Evolutionary conservation across 2,329 filamentous ascomycete species (phyloP).

Genomic region (Trichoderma citrinoviride): DNA sequence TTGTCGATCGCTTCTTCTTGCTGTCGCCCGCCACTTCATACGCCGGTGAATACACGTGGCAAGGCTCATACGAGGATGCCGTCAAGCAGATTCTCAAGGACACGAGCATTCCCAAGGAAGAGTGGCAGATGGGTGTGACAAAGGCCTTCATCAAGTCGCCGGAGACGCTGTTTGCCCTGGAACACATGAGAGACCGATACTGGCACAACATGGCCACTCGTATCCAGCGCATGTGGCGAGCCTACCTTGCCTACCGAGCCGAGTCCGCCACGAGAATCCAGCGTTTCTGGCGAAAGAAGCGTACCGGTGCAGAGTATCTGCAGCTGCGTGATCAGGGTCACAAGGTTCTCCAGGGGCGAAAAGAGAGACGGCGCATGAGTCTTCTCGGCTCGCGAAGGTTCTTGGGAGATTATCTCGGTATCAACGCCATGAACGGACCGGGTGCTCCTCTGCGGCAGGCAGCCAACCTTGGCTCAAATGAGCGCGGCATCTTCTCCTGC

Average conservation of each 20-base stretch:
- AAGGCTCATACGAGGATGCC: conserved; percentile 80
- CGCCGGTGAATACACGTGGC: conserved; percentile 96
- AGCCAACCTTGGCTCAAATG: conserved; percentile 67
- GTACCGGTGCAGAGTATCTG: conserved; percentile 83
- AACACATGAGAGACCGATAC: conserved; percentile 96
- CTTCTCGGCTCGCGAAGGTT: conserved; percentile 88
- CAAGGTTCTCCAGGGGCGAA: conserved; percentile 73
- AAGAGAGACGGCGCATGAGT: conserved; percentile 89
- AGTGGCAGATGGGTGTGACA: conserved; percentile 94
- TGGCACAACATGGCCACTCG: conserved; percentile 99
- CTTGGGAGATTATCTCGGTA: conserved; percentile 89
- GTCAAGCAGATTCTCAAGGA: conserved; percentile 93
- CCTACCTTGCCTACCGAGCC: conserved; percentile 86
- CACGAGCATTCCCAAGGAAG: conserved; percentile 89
- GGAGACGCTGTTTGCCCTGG: conserved; percentile 91
- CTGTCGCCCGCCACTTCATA: conserved; percentile 93
- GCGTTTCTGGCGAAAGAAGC: conserved; percentile 91
- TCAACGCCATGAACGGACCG: conserved; percentile 75
- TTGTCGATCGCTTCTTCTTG: conserved; percentile 95
- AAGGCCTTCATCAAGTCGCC: conserved; percentile 99
- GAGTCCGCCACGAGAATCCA: conserved; percentile 95
- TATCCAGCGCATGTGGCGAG: conserved; percentile 96
- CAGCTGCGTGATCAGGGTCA: conserved; percentile 87
- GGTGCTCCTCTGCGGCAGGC: conserved; percentile 77
- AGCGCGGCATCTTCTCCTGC: conserved; percentile 83